Evolutionary conservation across 2,329 filamentous ascomycete species (phyloP), one percentile per base, ranked within the genome.

Genomic region (Zymoseptoria passerinii): DNA sequence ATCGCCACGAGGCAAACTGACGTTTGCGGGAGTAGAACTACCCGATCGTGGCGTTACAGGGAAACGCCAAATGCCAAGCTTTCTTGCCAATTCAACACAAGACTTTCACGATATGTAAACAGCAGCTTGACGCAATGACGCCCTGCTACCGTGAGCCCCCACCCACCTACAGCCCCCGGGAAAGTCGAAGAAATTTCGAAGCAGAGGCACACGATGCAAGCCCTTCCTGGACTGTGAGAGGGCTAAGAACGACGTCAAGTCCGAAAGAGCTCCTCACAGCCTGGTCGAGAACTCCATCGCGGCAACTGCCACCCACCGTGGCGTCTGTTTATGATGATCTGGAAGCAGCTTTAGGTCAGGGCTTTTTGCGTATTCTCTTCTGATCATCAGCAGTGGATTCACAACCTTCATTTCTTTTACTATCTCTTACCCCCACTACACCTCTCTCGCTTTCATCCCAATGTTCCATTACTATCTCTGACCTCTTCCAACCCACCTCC

Each of bases 401-500:
- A 23, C 23, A 4, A 23, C 23, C 23, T 23, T 23, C 44, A 6
- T 55, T 18, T 35, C 28, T 7, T 49, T 16, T 23, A 19, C 10
- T 10, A 29, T 19, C 28, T 19, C 8, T 13, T n/a, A 23, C 23
- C 23, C 23, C 4, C 23, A 23, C 4, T 3, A 23, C 23, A 23
- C 23, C 23, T 23, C 23, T 4, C 23, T 23, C 23, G 5, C 40
- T 28, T 3, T 27, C n/a, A 16, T 1, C 19, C 40, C 13, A 40
- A 61, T 61, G 61, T 48, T 57, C 29, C 52, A 48, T 20, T 40
- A 56, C 29, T 52, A 49, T 40, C 60, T 44, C 35, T 44, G n/a
- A 52, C 52, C 19, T 28, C 48, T 58, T 57, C 55, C 59, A 58
- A 53, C 63, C 56, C 55, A 59, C 58, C 59, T 59, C 60, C 8